Evolutionary conservation across 2,329 filamentous ascomycete genomes (phyloP).

Genomic region (Alternaria metachromatica): DNA sequence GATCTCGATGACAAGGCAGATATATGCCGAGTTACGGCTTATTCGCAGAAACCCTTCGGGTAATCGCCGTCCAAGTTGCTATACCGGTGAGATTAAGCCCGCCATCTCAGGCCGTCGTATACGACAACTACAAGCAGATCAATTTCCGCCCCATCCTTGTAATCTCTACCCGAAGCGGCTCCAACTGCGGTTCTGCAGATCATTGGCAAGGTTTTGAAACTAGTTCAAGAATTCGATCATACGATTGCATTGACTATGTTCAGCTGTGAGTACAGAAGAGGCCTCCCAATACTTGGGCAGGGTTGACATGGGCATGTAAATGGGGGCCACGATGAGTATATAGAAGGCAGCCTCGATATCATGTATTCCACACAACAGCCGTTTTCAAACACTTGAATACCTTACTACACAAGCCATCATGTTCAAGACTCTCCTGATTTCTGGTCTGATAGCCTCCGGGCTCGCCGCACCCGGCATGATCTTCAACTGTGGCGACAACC

Average conservation of each 20-base stretch:
- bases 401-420: not conserved
- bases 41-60: not conserved
- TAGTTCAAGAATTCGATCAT: not conserved
- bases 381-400: not conserved
- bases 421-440: not conserved
- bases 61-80: not conserved
- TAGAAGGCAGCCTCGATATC: not conserved
- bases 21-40: not conserved
- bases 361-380: not conserved
- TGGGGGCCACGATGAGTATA: not conserved
- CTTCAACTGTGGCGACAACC: not conserved
- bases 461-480: not conserved
- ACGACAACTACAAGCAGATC: not conserved
- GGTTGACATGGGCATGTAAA: not conserved
- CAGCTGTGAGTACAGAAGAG: not conserved
- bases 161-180: not conserved
- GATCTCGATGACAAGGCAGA: not conserved
- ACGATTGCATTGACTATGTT: not conserved
- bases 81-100: not conserved
- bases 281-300: not conserved
- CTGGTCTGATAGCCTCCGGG: not conserved
- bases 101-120: not conserved
- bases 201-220: not conserved
- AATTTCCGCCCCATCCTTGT: not conserved
- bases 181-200: not conserved